Conservation (phyloP, 768 basidiomycete genomes). For the Trametes coccinea region DNA sequence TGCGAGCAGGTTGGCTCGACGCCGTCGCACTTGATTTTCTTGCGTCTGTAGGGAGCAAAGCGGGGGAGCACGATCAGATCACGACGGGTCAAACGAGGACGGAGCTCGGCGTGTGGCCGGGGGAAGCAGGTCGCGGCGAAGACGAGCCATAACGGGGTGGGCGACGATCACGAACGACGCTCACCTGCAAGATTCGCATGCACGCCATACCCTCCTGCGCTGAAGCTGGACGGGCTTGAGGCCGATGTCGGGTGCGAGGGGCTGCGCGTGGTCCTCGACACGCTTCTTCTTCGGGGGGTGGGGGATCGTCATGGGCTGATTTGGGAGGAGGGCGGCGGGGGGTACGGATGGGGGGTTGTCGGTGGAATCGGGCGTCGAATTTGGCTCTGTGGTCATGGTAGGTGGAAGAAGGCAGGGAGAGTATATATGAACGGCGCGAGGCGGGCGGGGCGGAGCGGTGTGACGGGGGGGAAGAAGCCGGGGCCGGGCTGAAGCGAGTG, state of each 20-base stretch:
- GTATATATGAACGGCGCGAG: conserved; percentile 22
- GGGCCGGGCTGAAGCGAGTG: not conserved
- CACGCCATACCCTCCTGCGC: conserved; percentile 80
- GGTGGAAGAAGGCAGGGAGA: conserved; percentile 26
- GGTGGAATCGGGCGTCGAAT: conserved; percentile 41
- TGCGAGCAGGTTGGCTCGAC: conserved; percentile 85
- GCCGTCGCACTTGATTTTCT: conserved; percentile 94
- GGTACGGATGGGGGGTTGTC: conserved; percentile 43
- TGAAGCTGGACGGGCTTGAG: conserved; percentile 77
- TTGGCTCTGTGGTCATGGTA: conserved; percentile 21
- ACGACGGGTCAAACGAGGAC: conserved; percentile 9
- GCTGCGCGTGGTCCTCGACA: conserved; percentile 49
- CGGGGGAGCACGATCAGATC: conserved; percentile 18
- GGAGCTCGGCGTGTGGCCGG: conserved; percentile 4
- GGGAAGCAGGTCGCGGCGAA: not conserved
- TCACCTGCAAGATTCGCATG: conserved; percentile 87
- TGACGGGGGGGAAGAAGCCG: conserved; percentile 6
- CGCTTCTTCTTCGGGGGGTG: conserved; percentile 79
- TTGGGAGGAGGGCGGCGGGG: conserved; percentile 1
- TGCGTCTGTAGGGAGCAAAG: conserved; percentile 54
- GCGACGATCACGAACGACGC: conserved; percentile 26
- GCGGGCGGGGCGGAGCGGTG: not conserved
- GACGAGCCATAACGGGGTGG: conserved; percentile 7
- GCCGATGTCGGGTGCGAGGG: conserved; percentile 50
- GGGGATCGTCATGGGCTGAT: conserved; percentile 27